These are phyloP conservation scores for Talaromyces sp. DNA, from an alignment of 2,329 filamentous ascomycete genomes.

Conservation along the genomic window DNA sequence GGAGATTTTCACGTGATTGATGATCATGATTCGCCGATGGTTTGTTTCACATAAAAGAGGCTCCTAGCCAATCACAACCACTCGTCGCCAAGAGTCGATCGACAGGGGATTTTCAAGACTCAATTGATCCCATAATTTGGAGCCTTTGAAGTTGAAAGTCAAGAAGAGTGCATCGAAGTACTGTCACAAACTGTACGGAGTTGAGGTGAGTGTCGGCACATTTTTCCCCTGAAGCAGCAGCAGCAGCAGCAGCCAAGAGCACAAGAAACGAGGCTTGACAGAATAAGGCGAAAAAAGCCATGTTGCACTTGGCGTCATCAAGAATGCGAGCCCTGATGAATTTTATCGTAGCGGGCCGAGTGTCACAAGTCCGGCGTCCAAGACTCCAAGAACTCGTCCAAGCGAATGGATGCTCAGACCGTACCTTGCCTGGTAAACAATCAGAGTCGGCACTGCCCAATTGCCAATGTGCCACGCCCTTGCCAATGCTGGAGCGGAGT, in stretches of 20 bases:
- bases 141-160: no score
- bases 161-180: not conserved
- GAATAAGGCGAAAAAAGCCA: not conserved
- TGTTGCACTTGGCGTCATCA: conserved; percentile 1
- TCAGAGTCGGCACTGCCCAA: not conserved
- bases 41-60: not conserved
- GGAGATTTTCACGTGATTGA: not conserved
- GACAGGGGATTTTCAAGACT: not conserved
- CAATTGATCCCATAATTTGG: not conserved
- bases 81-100: not conserved
- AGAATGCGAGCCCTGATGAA: not conserved
- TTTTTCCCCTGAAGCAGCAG: not conserved
- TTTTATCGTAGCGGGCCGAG: not conserved
- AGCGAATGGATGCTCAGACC: not conserved
- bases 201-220: no score
- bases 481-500: not conserved
- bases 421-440: no score
- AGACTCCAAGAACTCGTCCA: not conserved
- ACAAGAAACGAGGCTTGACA: conserved; percentile 5
- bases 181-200: no score
- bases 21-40: not conserved
- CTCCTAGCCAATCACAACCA: not conserved
- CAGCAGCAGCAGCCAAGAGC: conserved; percentile 1
- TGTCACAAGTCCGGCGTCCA: not conserved
- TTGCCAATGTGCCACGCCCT: not conserved